phyloP scores from a whole-genome alignment of 768 basidiomycete species.

The Trametes gibbosa region DNA sequence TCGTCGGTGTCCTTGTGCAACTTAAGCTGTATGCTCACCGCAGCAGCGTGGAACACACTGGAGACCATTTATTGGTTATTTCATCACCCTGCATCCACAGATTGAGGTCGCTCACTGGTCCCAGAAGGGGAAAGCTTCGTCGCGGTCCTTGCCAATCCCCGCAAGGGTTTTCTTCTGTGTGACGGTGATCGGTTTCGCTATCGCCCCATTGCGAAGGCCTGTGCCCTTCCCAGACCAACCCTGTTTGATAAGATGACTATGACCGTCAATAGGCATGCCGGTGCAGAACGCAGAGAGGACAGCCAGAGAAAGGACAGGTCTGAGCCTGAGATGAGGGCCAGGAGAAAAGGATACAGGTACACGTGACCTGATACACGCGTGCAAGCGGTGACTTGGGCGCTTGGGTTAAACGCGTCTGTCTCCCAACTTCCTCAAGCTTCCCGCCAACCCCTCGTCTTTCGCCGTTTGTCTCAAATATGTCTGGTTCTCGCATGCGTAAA shows the following conservation, averaged over 20 bases:
- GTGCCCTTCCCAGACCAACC: slow-evolving; percentile 89
- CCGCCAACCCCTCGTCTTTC: background rate
- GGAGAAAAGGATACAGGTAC: slow-evolving; percentile 10
- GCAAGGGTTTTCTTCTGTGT: slow-evolving; percentile 82
- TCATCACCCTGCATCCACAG: background rate
- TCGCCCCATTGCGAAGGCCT: slow-evolving; percentile 81
- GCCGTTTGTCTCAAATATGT: background rate
- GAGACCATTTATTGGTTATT: too few relatives aligned
- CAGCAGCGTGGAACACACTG: slow-evolving; percentile 80
- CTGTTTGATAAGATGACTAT: slow-evolving; percentile 70
- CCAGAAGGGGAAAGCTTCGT: slow-evolving; percentile 97
- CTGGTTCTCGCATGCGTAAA: slow-evolving; percentile 25
- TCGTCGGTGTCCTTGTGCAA: slow-evolving; percentile 49
- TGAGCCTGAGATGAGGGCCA: background rate
- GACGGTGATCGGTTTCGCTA: slow-evolving; percentile 71
- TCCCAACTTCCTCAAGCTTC: background rate
- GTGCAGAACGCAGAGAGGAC: background rate
- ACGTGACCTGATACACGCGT: slow-evolving; percentile 8
- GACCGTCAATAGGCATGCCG: slow-evolving; percentile 66
- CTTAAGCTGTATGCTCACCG: slow-evolving; percentile 78
- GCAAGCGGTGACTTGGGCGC: slow-evolving; percentile 7
- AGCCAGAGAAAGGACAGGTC: background rate
- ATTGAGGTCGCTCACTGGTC: slow-evolving; percentile 70
- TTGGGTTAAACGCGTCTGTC: slow-evolving; percentile 2
- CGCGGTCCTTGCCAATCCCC: slow-evolving; percentile 89